phyloP scores from a whole-genome alignment of 2,329 filamentous ascomycete species.

The Botrytis paeoniae region DNA sequence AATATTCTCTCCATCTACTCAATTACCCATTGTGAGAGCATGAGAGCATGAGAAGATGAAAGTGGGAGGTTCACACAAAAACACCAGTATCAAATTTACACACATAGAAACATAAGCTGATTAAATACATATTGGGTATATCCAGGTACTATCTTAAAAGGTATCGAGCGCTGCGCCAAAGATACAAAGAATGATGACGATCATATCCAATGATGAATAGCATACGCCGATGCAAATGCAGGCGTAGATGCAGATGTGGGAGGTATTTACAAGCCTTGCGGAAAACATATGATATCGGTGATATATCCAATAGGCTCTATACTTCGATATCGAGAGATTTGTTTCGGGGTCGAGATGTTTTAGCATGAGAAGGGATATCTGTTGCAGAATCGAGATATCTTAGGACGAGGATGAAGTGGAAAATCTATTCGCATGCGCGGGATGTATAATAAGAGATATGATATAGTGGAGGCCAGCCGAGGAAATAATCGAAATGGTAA shows the following conservation, averaged over 20 bases:
- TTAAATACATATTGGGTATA: constrained; percentile 25
- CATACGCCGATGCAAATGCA: background rate
- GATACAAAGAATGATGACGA: constrained; percentile 53
- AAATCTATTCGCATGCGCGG: background rate
- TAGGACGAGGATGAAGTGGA: background rate
- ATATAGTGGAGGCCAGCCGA: background rate
- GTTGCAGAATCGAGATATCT: background rate
- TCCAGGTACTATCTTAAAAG: constrained; percentile 85
- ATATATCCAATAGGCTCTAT: background rate
- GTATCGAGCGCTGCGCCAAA: constrained; percentile 79
- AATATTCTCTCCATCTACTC: background rate
- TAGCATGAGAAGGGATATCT: background rate
- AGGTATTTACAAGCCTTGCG: background rate
- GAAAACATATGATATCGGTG: background rate
- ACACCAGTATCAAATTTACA: background rate
- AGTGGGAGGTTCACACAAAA: background rate
- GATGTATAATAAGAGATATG: background rate
- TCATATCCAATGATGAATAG: constrained; percentile 4
- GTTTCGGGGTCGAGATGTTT: background rate
- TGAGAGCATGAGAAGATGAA: background rate
- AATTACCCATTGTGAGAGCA: background rate
- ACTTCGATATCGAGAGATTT: background rate
- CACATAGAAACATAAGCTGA: background rate
- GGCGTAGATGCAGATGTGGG: background rate
- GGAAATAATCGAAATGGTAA: background rate